Evolutionary conservation across 2,329 filamentous ascomycete genomes (phyloP), one percentile per base, ranked within the genome.

Genomic region (Massarina eburnea): DNA sequence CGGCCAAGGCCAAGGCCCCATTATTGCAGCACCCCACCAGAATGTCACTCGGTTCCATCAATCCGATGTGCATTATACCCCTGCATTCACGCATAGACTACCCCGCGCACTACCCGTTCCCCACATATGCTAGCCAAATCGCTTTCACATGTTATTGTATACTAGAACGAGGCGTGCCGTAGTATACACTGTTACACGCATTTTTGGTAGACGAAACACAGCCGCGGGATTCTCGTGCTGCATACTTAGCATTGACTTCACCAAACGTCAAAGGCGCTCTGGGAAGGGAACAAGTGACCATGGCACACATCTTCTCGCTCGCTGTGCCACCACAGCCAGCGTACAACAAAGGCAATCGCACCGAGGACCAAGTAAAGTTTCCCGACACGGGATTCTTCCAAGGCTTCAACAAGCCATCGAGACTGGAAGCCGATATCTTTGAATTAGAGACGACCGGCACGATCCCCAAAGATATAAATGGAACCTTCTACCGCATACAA

Each of bases 401-500:
- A 40, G 72, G 72, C 6, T 73, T 73, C 57, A 71, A 73, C 48
- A 62, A 59, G 43, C 68, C 71, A 0, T 73, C 67, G 4, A 61
- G 68, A 8, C 54, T 73, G 8, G 71, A 73, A 59, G 71, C 68
- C 14, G 70, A 71, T 26, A 69, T 71, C 39, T 66, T 64, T 38
- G 64, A 69, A 39, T 63, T 70, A 26, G 71, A 73, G 48, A 68
- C 71, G 18, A 66, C 65, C 0, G 72, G 72, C 6, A 59, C 55
- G 2, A 73, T 74, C 15, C 73, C 72, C 2, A 56, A 58, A 41
- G 71, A 74, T 18, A 73, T 75, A 33, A 68, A 73, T 34, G 73
- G 73, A 1, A 75, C 73, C 4, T 75, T 74, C 51, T 76, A 71
- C 51, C 69, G 73, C 5, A 59, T 74, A 21, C 71, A 73, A 42